These are phyloP conservation scores for Vaccinium darrowii DNA, from an alignment of 148 eudicot genomes.

Conservation along the genomic window DNA sequence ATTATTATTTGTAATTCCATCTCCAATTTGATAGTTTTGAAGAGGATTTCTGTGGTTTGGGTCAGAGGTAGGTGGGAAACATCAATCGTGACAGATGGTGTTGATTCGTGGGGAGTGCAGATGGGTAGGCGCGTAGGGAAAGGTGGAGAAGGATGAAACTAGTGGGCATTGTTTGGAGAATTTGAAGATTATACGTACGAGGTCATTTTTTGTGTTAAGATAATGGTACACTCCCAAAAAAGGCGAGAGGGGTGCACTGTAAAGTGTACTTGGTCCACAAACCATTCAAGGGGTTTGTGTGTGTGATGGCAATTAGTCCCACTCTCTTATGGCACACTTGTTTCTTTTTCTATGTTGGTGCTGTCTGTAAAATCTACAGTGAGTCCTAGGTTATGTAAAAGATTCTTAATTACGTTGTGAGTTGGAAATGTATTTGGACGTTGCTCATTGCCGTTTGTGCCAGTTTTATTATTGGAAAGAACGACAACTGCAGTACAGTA, in stretches of 20 bases:
- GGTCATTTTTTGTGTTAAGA: not conserved
- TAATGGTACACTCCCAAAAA: not conserved
- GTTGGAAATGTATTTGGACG: not conserved
- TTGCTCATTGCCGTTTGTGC: not conserved
- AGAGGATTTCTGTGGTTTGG: not conserved
- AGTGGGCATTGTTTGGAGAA: not conserved
- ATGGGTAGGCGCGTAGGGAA: not conserved
- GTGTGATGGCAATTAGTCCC: not conserved
- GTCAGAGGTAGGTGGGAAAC: not conserved
- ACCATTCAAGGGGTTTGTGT: not conserved
- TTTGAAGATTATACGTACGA: not conserved
- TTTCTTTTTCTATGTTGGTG: not conserved
- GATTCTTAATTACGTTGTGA: not conserved
- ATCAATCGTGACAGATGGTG: not conserved
- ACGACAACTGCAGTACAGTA: not conserved
- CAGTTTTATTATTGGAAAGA: not conserved
- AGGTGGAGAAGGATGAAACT: not conserved
- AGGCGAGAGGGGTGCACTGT: not conserved
- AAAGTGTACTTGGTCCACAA: not conserved
- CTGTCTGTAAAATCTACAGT: not conserved
- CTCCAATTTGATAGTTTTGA: not conserved
- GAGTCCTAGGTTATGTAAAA: not conserved
- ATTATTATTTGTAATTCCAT: not conserved
- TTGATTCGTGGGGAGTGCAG: not conserved
- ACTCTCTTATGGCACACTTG: not conserved